Evolutionary conservation across 768 basidiomycete genomes (phyloP).

Genomic region (Boletellus emodensis): DNA sequence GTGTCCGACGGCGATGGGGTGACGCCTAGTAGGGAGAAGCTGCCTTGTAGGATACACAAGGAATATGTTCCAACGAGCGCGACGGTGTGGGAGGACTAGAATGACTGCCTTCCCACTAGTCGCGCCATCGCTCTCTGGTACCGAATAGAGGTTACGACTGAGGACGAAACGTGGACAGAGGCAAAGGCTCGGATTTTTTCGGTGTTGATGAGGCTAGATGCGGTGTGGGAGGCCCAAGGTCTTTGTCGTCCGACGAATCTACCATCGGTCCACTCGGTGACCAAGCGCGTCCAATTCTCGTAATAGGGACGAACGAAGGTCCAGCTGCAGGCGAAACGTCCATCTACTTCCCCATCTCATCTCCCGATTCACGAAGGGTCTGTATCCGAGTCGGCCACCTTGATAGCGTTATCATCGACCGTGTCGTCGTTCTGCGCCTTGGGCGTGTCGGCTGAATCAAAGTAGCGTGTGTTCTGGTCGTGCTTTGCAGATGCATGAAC

Average conservation of each 20-base stretch:
- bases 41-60: conserved; percentile 60
- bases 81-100: conserved; percentile 46
- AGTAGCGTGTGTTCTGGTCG: conserved; percentile 28
- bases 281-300: conserved; percentile 41
- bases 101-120: conserved; percentile 29
- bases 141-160: no score
- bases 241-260: conserved; percentile 50
- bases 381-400: conserved; percentile 33
- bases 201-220: neutral
- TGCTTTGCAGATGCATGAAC: conserved; percentile 24
- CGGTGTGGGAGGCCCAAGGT: conserved; percentile 12
- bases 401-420: conserved; percentile 32
- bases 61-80: conserved; percentile 66
- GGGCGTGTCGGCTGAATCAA: conserved; percentile 33
- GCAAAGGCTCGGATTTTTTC: no score
- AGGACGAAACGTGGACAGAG: no score
- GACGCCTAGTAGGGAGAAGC: conserved; percentile 56
- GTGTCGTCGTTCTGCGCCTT: conserved; percentile 18
- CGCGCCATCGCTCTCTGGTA: no score
- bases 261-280: conserved; percentile 52
- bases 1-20: conserved; percentile 38
- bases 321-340: conserved; percentile 13
- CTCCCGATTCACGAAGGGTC: conserved; percentile 23
- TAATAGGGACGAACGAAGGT: conserved; percentile 12
- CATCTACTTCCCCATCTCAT: conserved; percentile 21